Evolutionary conservation across 2,329 filamentous ascomycete species (phyloP).

Genomic region (Lithohypha guttulata): DNA sequence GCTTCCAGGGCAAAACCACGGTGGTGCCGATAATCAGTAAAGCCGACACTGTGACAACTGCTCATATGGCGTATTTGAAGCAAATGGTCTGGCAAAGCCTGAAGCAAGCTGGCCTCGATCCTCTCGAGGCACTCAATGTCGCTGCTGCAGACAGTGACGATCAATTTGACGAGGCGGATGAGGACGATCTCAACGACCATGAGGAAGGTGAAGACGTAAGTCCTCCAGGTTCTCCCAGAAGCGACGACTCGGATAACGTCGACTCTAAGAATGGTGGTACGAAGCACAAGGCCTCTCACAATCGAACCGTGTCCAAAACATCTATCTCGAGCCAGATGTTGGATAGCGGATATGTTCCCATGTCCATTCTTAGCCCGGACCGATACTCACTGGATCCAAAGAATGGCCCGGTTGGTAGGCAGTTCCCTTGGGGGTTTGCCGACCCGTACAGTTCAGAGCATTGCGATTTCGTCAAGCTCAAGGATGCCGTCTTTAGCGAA

Average conservation of each 20-base stretch:
- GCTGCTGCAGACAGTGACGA: conserved; percentile 65
- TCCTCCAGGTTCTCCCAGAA: conserved; percentile 15
- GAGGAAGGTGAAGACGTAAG: conserved; percentile 24
- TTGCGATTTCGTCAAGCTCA: conserved; percentile 85
- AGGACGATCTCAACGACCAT: conserved; percentile 24
- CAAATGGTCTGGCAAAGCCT: conserved; percentile 81
- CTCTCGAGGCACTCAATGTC: conserved; percentile 72
- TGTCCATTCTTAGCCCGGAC: conserved; percentile 91
- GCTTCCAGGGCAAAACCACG: conserved; percentile 83
- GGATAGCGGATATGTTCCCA: conserved; percentile 52
- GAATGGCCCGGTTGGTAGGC: conserved; percentile 55
- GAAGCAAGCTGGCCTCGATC: conserved; percentile 76
- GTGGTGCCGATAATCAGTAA: conserved; percentile 94
- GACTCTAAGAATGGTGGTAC: conserved; percentile 8
- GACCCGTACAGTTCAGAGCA: conserved; percentile 84
- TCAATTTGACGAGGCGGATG: conserved; percentile 44
- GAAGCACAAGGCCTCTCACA: conserved; percentile 18
- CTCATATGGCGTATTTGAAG: conserved; percentile 88
- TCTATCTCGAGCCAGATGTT: conserved; percentile 23
- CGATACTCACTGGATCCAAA: conserved; percentile 55
- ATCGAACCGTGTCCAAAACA: conserved; percentile 26
- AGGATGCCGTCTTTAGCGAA: conserved; percentile 84
- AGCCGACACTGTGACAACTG: conserved; percentile 89
- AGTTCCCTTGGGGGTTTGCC: conserved; percentile 94
- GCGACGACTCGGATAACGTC: conserved; percentile 17